Evolutionary conservation across 2,329 filamentous ascomycete species (phyloP), one percentile per base, ranked within the genome.

Genomic region (Fusarium multiceps): DNA sequence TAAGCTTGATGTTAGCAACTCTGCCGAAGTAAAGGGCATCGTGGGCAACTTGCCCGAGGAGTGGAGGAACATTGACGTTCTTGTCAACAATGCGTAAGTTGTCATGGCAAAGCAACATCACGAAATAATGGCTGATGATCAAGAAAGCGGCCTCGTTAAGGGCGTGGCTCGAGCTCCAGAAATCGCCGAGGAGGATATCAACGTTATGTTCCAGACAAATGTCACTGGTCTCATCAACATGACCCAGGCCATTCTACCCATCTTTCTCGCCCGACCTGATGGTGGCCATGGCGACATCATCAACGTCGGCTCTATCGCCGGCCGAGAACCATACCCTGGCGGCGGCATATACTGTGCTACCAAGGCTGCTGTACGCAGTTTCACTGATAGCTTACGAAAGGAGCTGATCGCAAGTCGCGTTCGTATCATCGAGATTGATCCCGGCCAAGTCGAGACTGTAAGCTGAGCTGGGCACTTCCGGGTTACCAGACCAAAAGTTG

Each of bases 141-240:
- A 25, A 16, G 16, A 55, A 70, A 96, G 93, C 49, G 95, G 95
- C 43, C 87, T 98, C 21, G 95, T 97, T 66, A 95, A 92, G 80
- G 94, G 94, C 69, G 88, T 97, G 14, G 95, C 93, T 51, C 89
- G 92, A 78, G 93, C 94, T 2, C 94, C 94, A 20, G 88, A 93
- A 42, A 98, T 99, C 78, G 86, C 85, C 18, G 86, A 92, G 75
- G 90, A 90, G 62, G 95, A 99, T 82, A 92, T 98, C 74, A 86
- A 92, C 74, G 77, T 90, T 79, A 98, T 98, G 94, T 93, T 98
- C 78, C 83, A 88, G 48, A 98, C 96, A 62, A 99, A 99, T 79
- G 94, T 98, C 55, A 96, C 92, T 3, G 96, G 96, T 28, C 86
- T 99, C 34, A 96, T 99, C 84, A 93, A 95, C 84, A 93, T 98